A percentile compares a stretch with the other conserved stretches of the same genome.
phyloP scores from a whole-genome alignment of 352 stramenopile genomes.

The Pythium graminicola region DNA sequence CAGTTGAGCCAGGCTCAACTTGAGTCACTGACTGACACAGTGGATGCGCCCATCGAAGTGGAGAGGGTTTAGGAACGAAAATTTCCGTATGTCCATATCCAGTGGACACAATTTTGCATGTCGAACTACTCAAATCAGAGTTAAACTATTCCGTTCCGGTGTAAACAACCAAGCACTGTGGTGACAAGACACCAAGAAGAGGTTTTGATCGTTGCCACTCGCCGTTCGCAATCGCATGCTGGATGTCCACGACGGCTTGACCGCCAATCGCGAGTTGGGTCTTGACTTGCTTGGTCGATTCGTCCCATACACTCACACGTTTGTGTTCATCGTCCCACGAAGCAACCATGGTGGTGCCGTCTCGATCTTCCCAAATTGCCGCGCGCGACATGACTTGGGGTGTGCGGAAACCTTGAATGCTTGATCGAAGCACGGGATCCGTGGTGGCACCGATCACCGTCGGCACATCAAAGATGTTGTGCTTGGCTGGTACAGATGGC shows the following conservation, averaged over 20 bases:
- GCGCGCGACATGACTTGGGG: slow-evolving; percentile 13
- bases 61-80: neutral
- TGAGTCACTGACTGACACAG: too few relatives aligned
- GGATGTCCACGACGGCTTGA: slow-evolving; percentile 15
- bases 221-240: slow-evolving; percentile 6
- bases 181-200: slow-evolving; percentile 10
- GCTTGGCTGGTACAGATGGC: slow-evolving; percentile 7
- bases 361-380: slow-evolving; percentile 11
- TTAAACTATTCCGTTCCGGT: neutral
- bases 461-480: slow-evolving; percentile 12
- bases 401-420: slow-evolving; percentile 16
- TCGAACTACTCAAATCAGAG: neutral
- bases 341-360: slow-evolving; percentile 8
- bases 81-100: neutral
- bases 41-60: slow-evolving; percentile 1
- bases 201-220: slow-evolving; percentile 1
- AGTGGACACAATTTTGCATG: neutral
- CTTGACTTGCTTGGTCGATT: neutral
- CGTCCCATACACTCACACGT: slow-evolving; percentile 16
- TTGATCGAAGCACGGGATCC: neutral
- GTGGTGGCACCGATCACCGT: neutral
- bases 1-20: too few relatives aligned
- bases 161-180: slow-evolving; percentile 10
- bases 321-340: slow-evolving; percentile 18
- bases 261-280: neutral